phyloP scores from a whole-genome alignment of 2,329 filamentous ascomycete species.

The Clonostachys chloroleuca region DNA sequence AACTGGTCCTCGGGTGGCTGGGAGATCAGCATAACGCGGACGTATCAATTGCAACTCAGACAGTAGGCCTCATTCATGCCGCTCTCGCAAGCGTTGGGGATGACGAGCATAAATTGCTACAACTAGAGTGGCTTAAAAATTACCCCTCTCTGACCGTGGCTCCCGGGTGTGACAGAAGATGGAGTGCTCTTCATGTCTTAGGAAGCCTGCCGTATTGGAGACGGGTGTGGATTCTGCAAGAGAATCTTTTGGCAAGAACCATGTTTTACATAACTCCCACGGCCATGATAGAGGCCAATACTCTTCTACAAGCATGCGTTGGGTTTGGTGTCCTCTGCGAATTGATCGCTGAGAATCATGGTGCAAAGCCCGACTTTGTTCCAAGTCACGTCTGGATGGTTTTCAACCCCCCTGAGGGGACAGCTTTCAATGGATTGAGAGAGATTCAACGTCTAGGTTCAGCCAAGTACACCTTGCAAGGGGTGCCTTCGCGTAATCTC shows the following conservation, averaged over 20 bases:
- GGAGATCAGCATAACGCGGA: slow-evolving; percentile 7
- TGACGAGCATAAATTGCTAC: neutral
- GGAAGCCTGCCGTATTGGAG: neutral
- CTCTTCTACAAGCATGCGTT: too few relatives aligned
- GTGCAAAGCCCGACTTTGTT: neutral
- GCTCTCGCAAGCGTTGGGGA: too few relatives aligned
- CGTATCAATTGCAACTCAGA: neutral
- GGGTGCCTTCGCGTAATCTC: neutral
- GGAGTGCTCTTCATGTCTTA: neutral
- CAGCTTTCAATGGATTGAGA: neutral
- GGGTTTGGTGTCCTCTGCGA: neutral
- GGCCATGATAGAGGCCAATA: neutral
- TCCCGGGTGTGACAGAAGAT: neutral
- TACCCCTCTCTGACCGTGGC: neutral
- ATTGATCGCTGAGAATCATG: neutral
- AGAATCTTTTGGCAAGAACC: neutral
- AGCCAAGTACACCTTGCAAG: neutral
- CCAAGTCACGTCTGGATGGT: neutral
- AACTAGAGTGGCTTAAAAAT: neutral
- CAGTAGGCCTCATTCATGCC: too few relatives aligned
- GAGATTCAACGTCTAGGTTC: neutral
- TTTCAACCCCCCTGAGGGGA: neutral
- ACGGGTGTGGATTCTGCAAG: neutral
- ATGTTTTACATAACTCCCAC: neutral
- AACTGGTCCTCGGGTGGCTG: slow-evolving; percentile 26